Evolutionary conservation across 2,329 filamentous ascomycete species (phyloP).

Genomic region (Neopestalotiopsis sp.): DNA sequence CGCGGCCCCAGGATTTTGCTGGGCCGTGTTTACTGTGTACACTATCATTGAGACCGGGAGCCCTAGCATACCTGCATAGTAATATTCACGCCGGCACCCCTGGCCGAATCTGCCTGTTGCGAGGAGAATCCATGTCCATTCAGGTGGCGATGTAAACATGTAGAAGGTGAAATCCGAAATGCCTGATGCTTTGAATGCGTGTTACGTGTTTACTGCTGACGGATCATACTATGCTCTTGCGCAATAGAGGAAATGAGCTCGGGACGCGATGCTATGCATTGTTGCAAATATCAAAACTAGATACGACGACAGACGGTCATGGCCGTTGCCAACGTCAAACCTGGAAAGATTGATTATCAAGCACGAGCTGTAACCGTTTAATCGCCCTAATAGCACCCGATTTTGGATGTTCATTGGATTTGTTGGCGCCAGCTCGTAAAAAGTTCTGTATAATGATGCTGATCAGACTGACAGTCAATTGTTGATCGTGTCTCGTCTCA

Average conservation of each 20-base stretch:
- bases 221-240: neutral
- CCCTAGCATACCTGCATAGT: slow-evolving; percentile 1
- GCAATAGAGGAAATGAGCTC: neutral
- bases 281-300: neutral
- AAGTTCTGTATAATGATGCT: neutral
- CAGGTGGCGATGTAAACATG: neutral
- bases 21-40: neutral
- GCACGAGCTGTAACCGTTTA: neutral
- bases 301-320: neutral
- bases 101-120: neutral
- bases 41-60: neutral
- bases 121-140: neutral
- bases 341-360: neutral
- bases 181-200: neutral
- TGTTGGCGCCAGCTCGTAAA: neutral
- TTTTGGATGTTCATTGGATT: neutral
- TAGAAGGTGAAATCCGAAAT: neutral
- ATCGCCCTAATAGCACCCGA: neutral
- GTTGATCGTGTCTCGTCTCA: neutral
- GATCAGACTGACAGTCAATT: neutral
- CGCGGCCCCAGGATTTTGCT: neutral
- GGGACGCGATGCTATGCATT: neutral
- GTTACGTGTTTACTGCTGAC: neutral
- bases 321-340: neutral
- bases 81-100: neutral